Evolutionary conservation across 495 filamentous ascomycete genomes (phyloP).

Genomic region (Penicillium odoratum): DNA sequence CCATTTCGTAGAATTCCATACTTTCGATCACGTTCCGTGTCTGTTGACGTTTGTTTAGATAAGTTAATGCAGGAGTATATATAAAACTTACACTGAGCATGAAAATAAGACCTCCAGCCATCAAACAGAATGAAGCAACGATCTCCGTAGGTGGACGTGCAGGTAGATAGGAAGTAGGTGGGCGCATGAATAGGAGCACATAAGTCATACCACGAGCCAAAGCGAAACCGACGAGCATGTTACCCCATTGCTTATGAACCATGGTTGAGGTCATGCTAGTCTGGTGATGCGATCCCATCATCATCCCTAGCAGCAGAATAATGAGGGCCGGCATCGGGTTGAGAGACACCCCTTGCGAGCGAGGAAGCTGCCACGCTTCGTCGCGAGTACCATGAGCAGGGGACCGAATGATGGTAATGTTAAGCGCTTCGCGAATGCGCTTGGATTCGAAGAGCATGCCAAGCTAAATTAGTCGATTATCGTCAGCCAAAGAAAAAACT

Average conservation of each 20-base stretch:
- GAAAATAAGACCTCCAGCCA: constrained; percentile 85
- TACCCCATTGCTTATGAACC: constrained; percentile 95
- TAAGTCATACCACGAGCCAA: constrained; percentile 80
- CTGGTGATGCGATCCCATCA: constrained; percentile 96
- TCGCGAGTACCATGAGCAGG: constrained; percentile 45
- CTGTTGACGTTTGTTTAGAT: constrained; percentile 31
- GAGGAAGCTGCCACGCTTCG: constrained; percentile 56
- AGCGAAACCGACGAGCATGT: constrained; percentile 77
- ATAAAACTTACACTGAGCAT: constrained; percentile 76
- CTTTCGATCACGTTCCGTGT: constrained; percentile 69
- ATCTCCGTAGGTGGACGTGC: constrained; percentile 90
- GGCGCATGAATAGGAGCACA: constrained; percentile 72
- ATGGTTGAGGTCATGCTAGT: constrained; percentile 79
- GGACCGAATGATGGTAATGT: constrained; percentile 54
- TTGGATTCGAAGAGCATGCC: constrained; percentile 93
- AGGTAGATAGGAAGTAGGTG: constrained; percentile 81
- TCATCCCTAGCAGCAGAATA: constrained; percentile 80
- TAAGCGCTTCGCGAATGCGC: constrained; percentile 67
- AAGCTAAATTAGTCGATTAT: constrained; percentile 44
- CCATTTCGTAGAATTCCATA: constrained; percentile 70
- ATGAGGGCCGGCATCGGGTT: constrained; percentile 90
- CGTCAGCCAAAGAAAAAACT: constrained; percentile 1
- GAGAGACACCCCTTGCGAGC: constrained; percentile 70
- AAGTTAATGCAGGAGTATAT: not conserved
- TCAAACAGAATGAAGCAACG: constrained; percentile 80